A percentile compares a stretch with the other conserved stretches of the same genome.
These are phyloP conservation scores for Lanmaoa rubissima DNA, from an alignment of 768 basidiomycete genomes.

Conservation along the genomic window DNA sequence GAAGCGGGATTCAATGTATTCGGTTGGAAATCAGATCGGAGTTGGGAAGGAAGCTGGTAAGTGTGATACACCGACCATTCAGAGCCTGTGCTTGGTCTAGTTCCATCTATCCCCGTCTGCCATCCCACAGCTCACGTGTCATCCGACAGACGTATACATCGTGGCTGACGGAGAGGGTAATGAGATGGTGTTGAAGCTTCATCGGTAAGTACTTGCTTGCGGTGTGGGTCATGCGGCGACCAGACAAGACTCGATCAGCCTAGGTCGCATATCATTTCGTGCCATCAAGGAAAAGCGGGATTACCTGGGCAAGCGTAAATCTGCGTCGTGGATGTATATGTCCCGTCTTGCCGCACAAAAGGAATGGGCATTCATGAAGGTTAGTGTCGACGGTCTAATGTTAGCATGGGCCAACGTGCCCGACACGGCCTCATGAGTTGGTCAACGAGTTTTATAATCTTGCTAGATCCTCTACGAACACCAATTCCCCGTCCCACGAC, in stretches of 20 bases:
- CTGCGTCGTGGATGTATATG: slow-evolving; percentile 99
- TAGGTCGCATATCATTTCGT: slow-evolving; percentile 97
- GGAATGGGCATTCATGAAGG: slow-evolving; percentile 99
- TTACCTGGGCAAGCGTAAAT: slow-evolving; percentile 92
- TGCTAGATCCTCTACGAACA: slow-evolving; percentile 85
- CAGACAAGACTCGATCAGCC: slow-evolving; percentile 44
- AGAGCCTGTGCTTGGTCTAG: not conserved
- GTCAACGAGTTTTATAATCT: not conserved
- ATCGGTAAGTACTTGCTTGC: slow-evolving; percentile 54
- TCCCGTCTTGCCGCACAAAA: slow-evolving; percentile 94
- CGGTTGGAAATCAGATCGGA: slow-evolving; percentile 97
- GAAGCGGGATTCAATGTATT: slow-evolving; percentile 82
- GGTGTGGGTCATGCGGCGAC: not conserved
- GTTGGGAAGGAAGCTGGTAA: slow-evolving; percentile 96
- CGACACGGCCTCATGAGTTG: not conserved
- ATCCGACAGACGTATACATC: slow-evolving; percentile 69
- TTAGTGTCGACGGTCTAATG: slow-evolving; percentile 26
- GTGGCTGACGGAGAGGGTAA: slow-evolving; percentile 83
- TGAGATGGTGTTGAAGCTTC: slow-evolving; percentile 90
- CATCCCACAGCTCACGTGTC: slow-evolving; percentile 3
- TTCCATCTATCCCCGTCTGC: not conserved
- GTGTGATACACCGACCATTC: slow-evolving; percentile 16
- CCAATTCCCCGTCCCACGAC: slow-evolving; percentile 88
- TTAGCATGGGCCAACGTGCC: not conserved
- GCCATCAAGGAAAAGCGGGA: slow-evolving; percentile 96